Percentiles rank a stretch among this genome's conserved stretches.
Evolutionary conservation across 176 grass and related monocot species (phyloP).

Genomic region (Oryza officinalis): DNA sequence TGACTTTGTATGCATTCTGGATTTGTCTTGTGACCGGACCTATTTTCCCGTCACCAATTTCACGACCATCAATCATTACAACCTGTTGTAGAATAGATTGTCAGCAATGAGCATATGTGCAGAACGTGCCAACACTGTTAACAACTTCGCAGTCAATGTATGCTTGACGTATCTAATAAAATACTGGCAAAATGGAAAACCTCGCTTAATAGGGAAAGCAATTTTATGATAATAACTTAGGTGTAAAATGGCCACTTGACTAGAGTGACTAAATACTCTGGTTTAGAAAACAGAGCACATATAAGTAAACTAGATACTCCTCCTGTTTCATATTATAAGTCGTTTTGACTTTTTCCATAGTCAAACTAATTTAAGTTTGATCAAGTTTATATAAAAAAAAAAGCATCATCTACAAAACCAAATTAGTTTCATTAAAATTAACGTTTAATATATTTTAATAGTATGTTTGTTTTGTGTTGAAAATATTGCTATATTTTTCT

Average conservation of each 20-base stretch:
- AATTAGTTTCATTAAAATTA: too few species aligned
- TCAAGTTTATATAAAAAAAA: too few species aligned
- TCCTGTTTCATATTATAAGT: too few species aligned
- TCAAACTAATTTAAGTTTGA: too few species aligned
- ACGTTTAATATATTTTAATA: too few species aligned
- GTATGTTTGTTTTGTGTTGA: too few species aligned
- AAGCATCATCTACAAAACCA: too few species aligned
- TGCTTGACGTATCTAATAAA: too few species aligned
- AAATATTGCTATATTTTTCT: too few species aligned
- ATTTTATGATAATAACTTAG: not conserved
- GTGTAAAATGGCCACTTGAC: not conserved
- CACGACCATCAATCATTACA: constrained; percentile 76
- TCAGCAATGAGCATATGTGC: constrained; percentile 18
- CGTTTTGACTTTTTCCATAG: too few species aligned
- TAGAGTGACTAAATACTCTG: not conserved
- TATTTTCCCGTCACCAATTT: constrained; percentile 69
- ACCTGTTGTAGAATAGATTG: constrained; percentile 50
- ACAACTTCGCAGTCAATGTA: not conserved
- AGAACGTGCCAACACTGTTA: not conserved
- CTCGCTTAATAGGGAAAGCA: too few species aligned
- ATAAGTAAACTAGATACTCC: not conserved
- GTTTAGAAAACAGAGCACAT: not conserved
- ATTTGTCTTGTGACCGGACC: constrained; percentile 78
- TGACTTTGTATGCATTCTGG: constrained; percentile 72
- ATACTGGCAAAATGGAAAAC: too few species aligned